A percentile compares a stretch with the other conserved stretches of the same genome.
Evolutionary conservation across 352 stramenopile species (phyloP).

Genomic region (Albugo laibachii): DNA sequence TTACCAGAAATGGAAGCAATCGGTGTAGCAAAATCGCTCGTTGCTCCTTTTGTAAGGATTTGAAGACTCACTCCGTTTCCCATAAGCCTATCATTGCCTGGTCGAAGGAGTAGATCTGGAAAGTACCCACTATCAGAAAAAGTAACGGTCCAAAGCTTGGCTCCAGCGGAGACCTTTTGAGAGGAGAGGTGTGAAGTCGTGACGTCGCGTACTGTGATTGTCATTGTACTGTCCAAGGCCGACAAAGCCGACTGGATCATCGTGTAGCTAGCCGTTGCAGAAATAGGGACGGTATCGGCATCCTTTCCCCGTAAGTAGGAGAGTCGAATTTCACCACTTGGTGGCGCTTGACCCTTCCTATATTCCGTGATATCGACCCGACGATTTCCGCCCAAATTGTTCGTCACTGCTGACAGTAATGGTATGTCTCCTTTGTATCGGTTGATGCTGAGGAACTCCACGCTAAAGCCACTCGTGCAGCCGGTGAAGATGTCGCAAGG

Average conservation of each 20-base stretch:
- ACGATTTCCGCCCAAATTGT: slow-evolving; percentile 74
- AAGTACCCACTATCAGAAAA: slow-evolving; percentile 85
- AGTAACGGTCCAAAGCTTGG: slow-evolving; percentile 75
- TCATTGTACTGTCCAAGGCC: slow-evolving; percentile 64
- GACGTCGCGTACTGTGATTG: slow-evolving; percentile 45
- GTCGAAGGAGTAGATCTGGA: slow-evolving; percentile 58
- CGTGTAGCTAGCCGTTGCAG: slow-evolving; percentile 20
- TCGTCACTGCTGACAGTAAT: slow-evolving; percentile 60
- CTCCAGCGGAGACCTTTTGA: slow-evolving; percentile 15
- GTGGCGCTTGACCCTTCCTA: slow-evolving; percentile 60
- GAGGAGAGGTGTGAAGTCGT: slow-evolving; percentile 15
- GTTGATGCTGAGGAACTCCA: slow-evolving; percentile 77
- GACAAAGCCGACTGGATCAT: slow-evolving; percentile 51
- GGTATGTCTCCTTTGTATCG: slow-evolving; percentile 77
- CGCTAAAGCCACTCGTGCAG: slow-evolving; percentile 52
- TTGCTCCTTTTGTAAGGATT: slow-evolving; percentile 50
- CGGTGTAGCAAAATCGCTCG: slow-evolving; percentile 6
- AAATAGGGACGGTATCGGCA: slow-evolving; percentile 41
- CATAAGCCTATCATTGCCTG: slow-evolving; percentile 56
- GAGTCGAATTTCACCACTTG: slow-evolving; percentile 83
- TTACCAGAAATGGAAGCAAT: slow-evolving; percentile 65
- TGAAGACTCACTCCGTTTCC: slow-evolving; percentile 71
- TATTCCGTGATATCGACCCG: slow-evolving; percentile 69
- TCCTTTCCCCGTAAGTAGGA: slow-evolving; percentile 70
- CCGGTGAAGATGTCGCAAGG: slow-evolving; percentile 27